Percentiles rank a stretch among this genome's conserved stretches.
Evolutionary conservation across 257 asterid genomes (phyloP).

Genomic region (Gentiana dahurica): DNA sequence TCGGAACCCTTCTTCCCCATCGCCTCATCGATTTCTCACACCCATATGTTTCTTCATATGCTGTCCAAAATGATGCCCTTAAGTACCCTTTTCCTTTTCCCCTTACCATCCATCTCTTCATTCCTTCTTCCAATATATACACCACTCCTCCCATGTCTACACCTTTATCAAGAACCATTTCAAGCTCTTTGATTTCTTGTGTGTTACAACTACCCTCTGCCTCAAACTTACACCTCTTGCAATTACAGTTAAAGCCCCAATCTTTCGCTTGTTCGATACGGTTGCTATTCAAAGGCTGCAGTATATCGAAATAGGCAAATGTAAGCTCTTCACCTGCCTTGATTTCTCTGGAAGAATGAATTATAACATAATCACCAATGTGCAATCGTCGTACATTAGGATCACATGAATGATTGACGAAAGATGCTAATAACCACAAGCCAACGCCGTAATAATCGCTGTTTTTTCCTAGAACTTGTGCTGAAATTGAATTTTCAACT

Average conservation of each 20-base stretch:
- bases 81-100: slow-evolving; percentile 66
- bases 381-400: slow-evolving; percentile 79
- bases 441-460: slow-evolving; percentile 65
- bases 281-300: slow-evolving; percentile 20
- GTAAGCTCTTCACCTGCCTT: slow-evolving; percentile 80
- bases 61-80: slow-evolving; percentile 80
- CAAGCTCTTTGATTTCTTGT: slow-evolving; percentile 56
- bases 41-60: slow-evolving; percentile 39
- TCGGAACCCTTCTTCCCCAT: slow-evolving; percentile 69
- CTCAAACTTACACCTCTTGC: slow-evolving; percentile 58
- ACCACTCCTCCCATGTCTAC: slow-evolving; percentile 54
- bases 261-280: slow-evolving; percentile 40
- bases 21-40: slow-evolving; percentile 53
- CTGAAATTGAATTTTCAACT: slow-evolving; percentile 54
- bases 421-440: slow-evolving; percentile 63
- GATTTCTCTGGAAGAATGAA: slow-evolving; percentile 62
- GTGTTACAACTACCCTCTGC: slow-evolving; percentile 18
- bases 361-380: slow-evolving; percentile 56
- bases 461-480: slow-evolving; percentile 51
- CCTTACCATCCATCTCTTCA: slow-evolving; percentile 59
- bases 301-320: slow-evolving; percentile 59
- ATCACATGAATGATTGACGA: slow-evolving; percentile 72
- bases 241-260: slow-evolving; percentile 71
- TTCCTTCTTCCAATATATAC: slow-evolving; percentile 65
- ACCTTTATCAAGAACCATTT: slow-evolving; percentile 36